Conservation (phyloP, 202 grass and related monocot genomes). For the Bolboschoenoplectus hybrid region DNA sequence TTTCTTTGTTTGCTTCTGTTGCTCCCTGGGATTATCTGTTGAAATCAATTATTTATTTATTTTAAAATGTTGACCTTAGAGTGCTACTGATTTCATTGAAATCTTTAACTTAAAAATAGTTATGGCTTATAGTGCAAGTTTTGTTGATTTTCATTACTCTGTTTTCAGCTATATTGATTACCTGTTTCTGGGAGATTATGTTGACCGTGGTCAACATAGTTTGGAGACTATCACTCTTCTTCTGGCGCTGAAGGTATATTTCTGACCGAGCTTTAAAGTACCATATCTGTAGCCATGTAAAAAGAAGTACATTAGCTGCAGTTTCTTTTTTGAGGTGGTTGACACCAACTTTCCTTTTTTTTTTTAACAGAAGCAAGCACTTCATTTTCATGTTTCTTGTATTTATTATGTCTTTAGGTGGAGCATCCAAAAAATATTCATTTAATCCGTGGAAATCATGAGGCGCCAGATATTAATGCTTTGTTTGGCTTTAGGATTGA, state of each 20-base stretch:
- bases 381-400: not conserved
- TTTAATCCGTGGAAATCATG: constrained; percentile 98
- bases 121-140: not conserved
- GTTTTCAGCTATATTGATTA: constrained; percentile 92
- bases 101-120: not conserved
- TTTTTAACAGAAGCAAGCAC: constrained; percentile 1
- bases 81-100: not conserved
- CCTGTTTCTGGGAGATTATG: constrained; percentile 99
- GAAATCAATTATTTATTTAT: not conserved
- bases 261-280: constrained; percentile 22
- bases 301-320: not conserved
- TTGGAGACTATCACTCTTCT: constrained; percentile 99
- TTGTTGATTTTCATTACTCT: constrained; percentile 11
- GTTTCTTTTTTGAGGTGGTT: not conserved
- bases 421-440: constrained; percentile 92
- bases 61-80: not conserved
- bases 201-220: constrained; percentile 99
- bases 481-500: constrained; percentile 97
- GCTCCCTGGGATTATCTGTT: not conserved
- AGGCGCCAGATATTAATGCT: constrained; percentile 99
- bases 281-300: not conserved
- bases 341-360: not conserved
- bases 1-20: constrained; percentile 3
- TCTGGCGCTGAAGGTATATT: constrained; percentile 92
- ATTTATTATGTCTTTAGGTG: constrained; percentile 55